These are phyloP conservation scores for Liriodendron chinense DNA, from an alignment of 164 flowering plant species.

Conservation along the genomic window DNA sequence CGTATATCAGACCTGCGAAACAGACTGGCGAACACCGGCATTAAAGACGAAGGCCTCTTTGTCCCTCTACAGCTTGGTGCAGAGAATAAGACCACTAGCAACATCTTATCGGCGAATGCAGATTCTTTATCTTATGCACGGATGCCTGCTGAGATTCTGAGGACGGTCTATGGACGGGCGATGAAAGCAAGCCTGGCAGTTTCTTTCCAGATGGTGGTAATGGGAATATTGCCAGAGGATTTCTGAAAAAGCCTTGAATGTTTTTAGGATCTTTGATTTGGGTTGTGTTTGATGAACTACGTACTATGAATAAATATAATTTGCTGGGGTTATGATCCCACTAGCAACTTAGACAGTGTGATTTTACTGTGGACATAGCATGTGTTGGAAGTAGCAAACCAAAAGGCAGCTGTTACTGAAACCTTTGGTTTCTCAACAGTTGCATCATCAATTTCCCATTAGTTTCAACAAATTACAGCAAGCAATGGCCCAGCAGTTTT, in stretches of 20 bases:
- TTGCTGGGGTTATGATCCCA: too few species aligned
- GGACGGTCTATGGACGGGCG: conserved; percentile 41
- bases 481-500: too few species aligned
- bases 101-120: conserved; percentile 35
- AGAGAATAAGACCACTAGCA: conserved; percentile 33
- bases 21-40: conserved; percentile 37
- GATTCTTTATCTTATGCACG: conserved; percentile 40
- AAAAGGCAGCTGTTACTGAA: too few species aligned
- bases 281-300: too few species aligned
- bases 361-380: too few species aligned
- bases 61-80: conserved; percentile 50
- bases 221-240: conserved; percentile 30
- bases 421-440: too few species aligned
- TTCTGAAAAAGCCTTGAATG: conserved; percentile 8
- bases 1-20: conserved; percentile 44
- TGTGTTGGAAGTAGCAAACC: too few species aligned
- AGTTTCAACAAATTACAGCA: too few species aligned
- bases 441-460: too few species aligned
- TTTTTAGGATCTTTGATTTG: too few species aligned
- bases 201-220: conserved; percentile 38
- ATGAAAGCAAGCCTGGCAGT: conserved; percentile 33
- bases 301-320: too few species aligned
- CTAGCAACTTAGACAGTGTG: too few species aligned
- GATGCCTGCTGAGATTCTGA: conserved; percentile 49
- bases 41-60: conserved; percentile 57